phyloP scores from a whole-genome alignment of 805 yeast genomes.

The Zygotorulaspora chibaensis region DNA sequence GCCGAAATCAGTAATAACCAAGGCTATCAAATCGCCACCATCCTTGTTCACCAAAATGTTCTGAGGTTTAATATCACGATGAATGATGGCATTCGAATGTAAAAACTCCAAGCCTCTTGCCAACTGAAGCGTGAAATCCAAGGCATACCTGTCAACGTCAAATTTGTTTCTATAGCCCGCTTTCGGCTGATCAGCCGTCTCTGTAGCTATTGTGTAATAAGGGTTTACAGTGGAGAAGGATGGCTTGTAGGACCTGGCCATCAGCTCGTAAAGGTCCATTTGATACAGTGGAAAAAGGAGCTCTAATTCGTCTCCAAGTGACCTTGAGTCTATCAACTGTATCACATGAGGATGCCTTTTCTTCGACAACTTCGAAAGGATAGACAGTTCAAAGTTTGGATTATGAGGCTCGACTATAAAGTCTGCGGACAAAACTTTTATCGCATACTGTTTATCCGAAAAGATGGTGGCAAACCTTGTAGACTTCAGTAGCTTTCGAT shows the following conservation, averaged over 20 bases:
- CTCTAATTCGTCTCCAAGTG: constrained; percentile 17
- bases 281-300: constrained; percentile 19
- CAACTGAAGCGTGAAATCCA: constrained; percentile 62
- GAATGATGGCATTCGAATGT: constrained; percentile 86
- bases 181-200: neutral
- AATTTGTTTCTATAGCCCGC: constrained; percentile 18
- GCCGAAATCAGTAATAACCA: constrained; percentile 68
- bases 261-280: constrained; percentile 18
- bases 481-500: constrained; percentile 14
- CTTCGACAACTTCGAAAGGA: constrained; percentile 16
- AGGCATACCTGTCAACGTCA: constrained; percentile 16
- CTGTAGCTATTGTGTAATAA: constrained; percentile 12
- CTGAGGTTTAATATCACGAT: constrained; percentile 91
- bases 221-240: constrained; percentile 17
- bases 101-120: constrained; percentile 73
- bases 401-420: constrained; percentile 30
- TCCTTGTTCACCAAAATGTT: constrained; percentile 63
- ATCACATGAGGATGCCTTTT: constrained; percentile 14
- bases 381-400: constrained; percentile 23
- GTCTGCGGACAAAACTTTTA: constrained; percentile 27
- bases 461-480: constrained; percentile 29
- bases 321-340: constrained; percentile 14
- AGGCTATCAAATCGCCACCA: constrained; percentile 35
- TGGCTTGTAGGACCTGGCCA: constrained; percentile 17
- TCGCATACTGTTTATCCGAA: constrained; percentile 10